phyloP scores from a whole-genome alignment of 2,329 filamentous ascomycete species.

The Trichophyton schoenleinii region DNA sequence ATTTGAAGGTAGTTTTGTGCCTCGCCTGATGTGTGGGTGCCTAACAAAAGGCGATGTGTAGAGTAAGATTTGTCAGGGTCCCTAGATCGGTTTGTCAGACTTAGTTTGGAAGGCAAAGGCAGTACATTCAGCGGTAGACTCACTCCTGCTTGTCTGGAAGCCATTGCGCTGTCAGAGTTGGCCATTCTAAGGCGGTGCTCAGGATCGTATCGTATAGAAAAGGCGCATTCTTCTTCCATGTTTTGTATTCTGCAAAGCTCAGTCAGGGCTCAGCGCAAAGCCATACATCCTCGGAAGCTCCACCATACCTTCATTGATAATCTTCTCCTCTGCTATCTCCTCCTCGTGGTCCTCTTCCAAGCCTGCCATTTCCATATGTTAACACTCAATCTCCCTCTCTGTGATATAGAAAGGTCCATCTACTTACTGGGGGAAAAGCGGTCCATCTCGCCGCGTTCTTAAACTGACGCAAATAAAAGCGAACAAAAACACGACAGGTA shows the following conservation, averaged over 20 bases:
- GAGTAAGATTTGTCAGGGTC: conserved; percentile 76
- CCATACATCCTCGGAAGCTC: neutral
- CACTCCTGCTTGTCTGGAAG: conserved; percentile 82
- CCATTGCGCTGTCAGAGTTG: conserved; percentile 95
- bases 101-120: neutral
- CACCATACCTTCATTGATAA: conserved; percentile 73
- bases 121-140: conserved; percentile 14
- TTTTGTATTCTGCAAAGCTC: conserved; percentile 70
- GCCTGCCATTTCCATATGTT: neutral
- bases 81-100: conserved; percentile 24
- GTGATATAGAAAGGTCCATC: neutral
- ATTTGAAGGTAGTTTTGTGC: conserved; percentile 89
- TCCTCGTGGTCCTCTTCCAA: conserved; percentile 47
- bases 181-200: conserved; percentile 91
- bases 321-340: conserved; percentile 66
- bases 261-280: neutral
- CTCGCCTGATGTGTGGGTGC: conserved; percentile 82
- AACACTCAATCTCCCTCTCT: neutral
- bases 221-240: conserved; percentile 98
- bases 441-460: neutral
- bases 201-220: conserved; percentile 98
- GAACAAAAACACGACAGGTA: neutral
- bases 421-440: conserved; percentile 7
- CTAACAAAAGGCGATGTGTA: conserved; percentile 78
- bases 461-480: neutral